Conservation (phyloP, 1,139 yeast genomes). For the Chernovozyma sophiae-reginae region DNA sequence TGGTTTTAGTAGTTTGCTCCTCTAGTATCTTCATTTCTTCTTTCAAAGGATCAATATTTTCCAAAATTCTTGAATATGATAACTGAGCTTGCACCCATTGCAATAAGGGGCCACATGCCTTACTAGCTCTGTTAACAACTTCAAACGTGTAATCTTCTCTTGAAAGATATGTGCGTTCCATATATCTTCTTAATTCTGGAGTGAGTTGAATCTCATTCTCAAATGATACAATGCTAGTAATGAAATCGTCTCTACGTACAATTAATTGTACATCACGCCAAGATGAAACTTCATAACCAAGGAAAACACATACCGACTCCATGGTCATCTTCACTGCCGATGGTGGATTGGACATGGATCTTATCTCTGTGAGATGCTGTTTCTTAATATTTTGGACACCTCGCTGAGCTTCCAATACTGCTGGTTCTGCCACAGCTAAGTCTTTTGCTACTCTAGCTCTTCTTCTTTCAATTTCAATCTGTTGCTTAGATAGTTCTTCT, state of each 20-base stretch:
- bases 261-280: conserved; percentile 89
- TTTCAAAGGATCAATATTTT: conserved; percentile 70
- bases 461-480: conserved; percentile 54
- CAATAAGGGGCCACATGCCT: conserved; percentile 90
- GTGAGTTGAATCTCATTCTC: conserved; percentile 61
- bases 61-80: conserved; percentile 62
- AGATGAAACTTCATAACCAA: conserved; percentile 63
- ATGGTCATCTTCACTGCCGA: conserved; percentile 78
- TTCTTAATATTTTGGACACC: conserved; percentile 91
- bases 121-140: conserved; percentile 82
- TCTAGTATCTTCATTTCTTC: conserved; percentile 64
- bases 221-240: conserved; percentile 74
- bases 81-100: conserved; percentile 92
- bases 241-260: conserved; percentile 83
- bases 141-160: conserved; percentile 67
- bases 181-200: conserved; percentile 44
- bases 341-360: conserved; percentile 92
- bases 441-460: conserved; percentile 55
- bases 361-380: conserved; percentile 82
- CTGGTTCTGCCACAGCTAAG: conserved; percentile 76
- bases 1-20: conserved; percentile 55
- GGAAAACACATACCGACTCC: conserved; percentile 80
- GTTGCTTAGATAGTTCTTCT: conserved; percentile 65
- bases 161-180: conserved; percentile 60
- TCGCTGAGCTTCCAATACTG: conserved; percentile 74